Conservation (phyloP, 1,284 basidiomycete genomes). For the Amylostereum chailletii region DNA sequence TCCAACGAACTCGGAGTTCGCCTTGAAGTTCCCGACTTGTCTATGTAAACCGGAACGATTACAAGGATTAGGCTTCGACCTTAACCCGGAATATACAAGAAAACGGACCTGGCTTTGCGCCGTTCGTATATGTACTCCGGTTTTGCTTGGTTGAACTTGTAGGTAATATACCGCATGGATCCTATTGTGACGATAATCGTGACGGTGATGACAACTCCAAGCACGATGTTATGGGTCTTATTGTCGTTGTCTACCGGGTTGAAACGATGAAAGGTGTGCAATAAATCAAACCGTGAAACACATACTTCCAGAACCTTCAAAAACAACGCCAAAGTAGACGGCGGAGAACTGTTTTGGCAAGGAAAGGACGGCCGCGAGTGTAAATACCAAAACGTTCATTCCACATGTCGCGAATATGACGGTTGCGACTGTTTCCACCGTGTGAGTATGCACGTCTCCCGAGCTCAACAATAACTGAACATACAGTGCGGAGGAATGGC, state of each 20-base stretch:
- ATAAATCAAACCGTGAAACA: background rate
- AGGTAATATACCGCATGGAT: slow-evolving; percentile 79
- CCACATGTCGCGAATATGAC: slow-evolving; percentile 77
- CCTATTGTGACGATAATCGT: slow-evolving; percentile 65
- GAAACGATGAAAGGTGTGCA: background rate
- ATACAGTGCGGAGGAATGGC: slow-evolving; percentile 75
- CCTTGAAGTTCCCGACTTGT: too few species aligned
- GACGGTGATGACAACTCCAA: slow-evolving; percentile 49
- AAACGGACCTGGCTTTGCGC: slow-evolving; percentile 53
- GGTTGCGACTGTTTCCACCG: slow-evolving; percentile 40
- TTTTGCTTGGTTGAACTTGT: slow-evolving; percentile 68
- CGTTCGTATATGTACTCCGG: slow-evolving; percentile 64
- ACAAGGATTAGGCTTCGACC: too few species aligned
- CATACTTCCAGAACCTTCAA: slow-evolving; percentile 36
- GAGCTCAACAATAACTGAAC: slow-evolving; percentile 14
- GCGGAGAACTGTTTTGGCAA: slow-evolving; percentile 73
- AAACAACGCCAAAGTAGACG: slow-evolving; percentile 67
- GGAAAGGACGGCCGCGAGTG: slow-evolving; percentile 63
- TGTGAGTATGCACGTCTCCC: background rate
- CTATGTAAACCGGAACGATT: too few species aligned
- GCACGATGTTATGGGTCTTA: slow-evolving; percentile 46
- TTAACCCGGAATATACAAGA: background rate
- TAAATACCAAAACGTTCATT: slow-evolving; percentile 66
- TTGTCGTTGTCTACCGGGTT: slow-evolving; percentile 11
- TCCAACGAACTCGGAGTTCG: too few species aligned